Evolutionary conservation across 306 rosid genomes (phyloP), one percentile per base, ranked within the genome.

Genomic region (Ochetophila trinervis): DNA sequence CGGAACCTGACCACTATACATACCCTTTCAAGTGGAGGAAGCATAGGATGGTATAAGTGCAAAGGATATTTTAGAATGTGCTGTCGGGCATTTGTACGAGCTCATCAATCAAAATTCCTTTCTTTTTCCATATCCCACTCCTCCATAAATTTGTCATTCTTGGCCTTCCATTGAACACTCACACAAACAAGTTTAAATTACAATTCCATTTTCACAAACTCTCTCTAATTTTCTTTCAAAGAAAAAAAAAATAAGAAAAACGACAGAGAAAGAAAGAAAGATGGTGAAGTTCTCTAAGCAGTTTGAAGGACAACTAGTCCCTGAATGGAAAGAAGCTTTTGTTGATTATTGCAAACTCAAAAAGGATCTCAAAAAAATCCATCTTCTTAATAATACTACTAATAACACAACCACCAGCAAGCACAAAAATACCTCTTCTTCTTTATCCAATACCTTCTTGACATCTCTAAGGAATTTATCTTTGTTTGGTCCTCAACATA

Each of bases 271-370:
- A 57, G 27, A 71, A 21, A 71, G 32, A 42, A 74, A 76, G 47
- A 94, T 94, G 99, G 97, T 90, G 76, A 94, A 90, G 74, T 94
- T 94, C 71, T 84, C 95, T n/a, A 88, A 83, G 83, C 97, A 94
- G 45, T 94, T 94, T 73, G 97, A 94, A 36, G 91, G 84, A 34
- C 99, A 94, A 67, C 78, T 90, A 56, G 83, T 94, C 59, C 99
- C 99, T 23, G 99, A 94, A 86, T 94, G 99, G 99, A 94, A 90
- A 78, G 95, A 94, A 17, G 97, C 96, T 59, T 94, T 84, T 76
- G 97, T 94, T 15, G 97, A 94, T 82, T 94, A 94, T 60, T 73
- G 91, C 83, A 74, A 81, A 83, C 96, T 94, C 52, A 90, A 94
- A 76, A 94, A 86, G 61, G 90, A 82, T 71, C 79, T 94, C 77